A percentile compares a stretch with the other conserved stretches of the same genome.
Conservation (phyloP, 2,329 filamentous ascomycete species). For the Sarocladium brachiariae region DNA sequence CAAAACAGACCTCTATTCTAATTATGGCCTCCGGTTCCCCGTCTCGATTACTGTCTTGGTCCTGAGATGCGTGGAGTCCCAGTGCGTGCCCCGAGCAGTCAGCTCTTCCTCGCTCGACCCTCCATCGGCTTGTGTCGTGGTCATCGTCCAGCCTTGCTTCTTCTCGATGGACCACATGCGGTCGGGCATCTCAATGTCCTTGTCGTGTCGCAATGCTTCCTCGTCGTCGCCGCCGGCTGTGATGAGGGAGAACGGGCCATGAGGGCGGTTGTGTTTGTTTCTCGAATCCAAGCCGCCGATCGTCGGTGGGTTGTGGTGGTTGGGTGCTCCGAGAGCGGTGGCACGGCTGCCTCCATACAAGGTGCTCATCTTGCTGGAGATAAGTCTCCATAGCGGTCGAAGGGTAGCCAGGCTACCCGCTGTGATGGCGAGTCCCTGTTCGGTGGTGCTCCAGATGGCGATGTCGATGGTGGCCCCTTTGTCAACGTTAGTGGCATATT, state of each 20-base stretch:
- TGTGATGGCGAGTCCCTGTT: constrained; percentile 40
- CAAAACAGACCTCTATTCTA: too few species aligned
- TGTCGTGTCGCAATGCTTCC: neutral
- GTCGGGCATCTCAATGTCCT: constrained; percentile 2
- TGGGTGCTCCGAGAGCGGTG: neutral
- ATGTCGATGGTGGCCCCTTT: constrained; percentile 32
- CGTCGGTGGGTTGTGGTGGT: neutral
- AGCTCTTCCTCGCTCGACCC: constrained; percentile 2
- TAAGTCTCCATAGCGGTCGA: constrained; percentile 33
- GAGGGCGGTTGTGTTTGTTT: neutral
- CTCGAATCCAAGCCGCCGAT: neutral
- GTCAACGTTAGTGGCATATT: neutral
- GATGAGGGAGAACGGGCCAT: constrained; percentile 2
- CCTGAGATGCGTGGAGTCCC: neutral
- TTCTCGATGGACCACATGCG: neutral
- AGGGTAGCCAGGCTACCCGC: constrained; percentile 41
- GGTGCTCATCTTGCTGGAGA: constrained; percentile 15
- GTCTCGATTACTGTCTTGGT: neutral
- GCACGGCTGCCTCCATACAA: neutral
- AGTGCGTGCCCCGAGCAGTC: neutral
- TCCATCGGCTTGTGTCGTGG: neutral
- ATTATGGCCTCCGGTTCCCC: neutral
- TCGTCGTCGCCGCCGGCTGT: neutral
- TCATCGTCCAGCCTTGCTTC: neutral
- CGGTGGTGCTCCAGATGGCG: constrained; percentile 42